phyloP scores from a whole-genome alignment of 495 filamentous ascomycete species.

The Collariella sp. region DNA sequence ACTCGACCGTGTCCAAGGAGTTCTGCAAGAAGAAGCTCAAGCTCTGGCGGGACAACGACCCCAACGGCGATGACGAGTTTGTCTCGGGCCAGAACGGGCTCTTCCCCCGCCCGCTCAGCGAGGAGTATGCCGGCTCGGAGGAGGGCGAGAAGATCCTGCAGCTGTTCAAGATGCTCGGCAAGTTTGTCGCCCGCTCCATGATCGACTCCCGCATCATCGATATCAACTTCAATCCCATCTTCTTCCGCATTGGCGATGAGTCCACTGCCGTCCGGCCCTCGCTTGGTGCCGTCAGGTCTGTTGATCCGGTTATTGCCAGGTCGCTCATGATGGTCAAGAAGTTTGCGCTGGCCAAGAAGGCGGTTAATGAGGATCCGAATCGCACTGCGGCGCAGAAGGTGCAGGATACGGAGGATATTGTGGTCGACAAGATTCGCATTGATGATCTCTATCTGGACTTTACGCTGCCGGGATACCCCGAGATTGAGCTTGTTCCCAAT shows the following conservation, averaged over 20 bases:
- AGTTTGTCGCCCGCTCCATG: slow-evolving; percentile 97
- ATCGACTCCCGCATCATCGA: slow-evolving; percentile 97
- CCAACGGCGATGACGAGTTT: slow-evolving; percentile 65
- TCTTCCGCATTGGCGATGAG: slow-evolving; percentile 87
- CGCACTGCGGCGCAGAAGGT: slow-evolving; percentile 62
- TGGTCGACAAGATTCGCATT: slow-evolving; percentile 62
- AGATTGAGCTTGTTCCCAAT: slow-evolving; percentile 71
- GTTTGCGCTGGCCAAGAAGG: slow-evolving; percentile 74
- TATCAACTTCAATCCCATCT: slow-evolving; percentile 92
- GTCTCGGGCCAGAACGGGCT: slow-evolving; percentile 78
- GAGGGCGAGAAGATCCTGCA: slow-evolving; percentile 75
- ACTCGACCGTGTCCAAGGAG: slow-evolving; percentile 94
- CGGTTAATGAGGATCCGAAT: slow-evolving; percentile 59
- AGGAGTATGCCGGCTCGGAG: slow-evolving; percentile 61
- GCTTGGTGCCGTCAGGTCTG: slow-evolving; percentile 81
- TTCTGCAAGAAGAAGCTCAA: slow-evolving; percentile 95
- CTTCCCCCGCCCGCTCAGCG: slow-evolving; percentile 88
- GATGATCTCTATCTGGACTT: slow-evolving; percentile 91
- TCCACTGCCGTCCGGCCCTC: slow-evolving; percentile 69
- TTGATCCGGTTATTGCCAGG: slow-evolving; percentile 77
- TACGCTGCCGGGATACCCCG: slow-evolving; percentile 84
- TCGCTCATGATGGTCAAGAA: slow-evolving; percentile 83
- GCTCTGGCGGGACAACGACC: slow-evolving; percentile 90
- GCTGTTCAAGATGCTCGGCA: slow-evolving; percentile 88
- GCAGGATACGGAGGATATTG: slow-evolving; percentile 55